Base-by-base conservation (phyloP, 495 filamentous ascomycete genomes). In the Podospora pseudocomata region DNA sequence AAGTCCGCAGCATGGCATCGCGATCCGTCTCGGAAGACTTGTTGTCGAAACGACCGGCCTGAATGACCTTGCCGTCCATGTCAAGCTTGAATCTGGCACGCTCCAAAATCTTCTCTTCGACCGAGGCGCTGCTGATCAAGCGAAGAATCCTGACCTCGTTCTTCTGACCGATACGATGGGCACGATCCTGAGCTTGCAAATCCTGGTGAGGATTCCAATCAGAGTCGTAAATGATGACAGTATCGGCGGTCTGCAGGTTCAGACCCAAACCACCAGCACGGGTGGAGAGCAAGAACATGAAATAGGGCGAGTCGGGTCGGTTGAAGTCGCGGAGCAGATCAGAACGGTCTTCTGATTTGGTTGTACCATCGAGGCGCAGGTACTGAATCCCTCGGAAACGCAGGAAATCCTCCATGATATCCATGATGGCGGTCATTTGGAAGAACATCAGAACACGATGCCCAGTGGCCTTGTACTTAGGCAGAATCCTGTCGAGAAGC, bases 341-440 rank as follows among this genome's bases (percentile, higher is more conserved):
- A 1, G 96, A 97, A 66, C 95, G 92, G 76, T 99, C 95, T 75
- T 99, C 95, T 0, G 95, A 92, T 77, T 99, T 99, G 20, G 95
- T 99, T 4, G 93, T 92, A 78, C 95, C 95, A 73, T 99, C 95
- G 59, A 99, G 85, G 68, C 95, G 93, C 57, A 99, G 85, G 76
- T 97, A 99, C 65, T 88, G 80, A 70, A 96, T 83, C 30, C 88
- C 89, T 59, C 92, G 87, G 67, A 91, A 88, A 4, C 95, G 91
- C 64, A 99, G 83, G 79, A 95, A 99, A 79, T 99, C 95, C 73
- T 99, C 95, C 96, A 99, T 98, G 77, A 99, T 99, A 78, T 99
- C 97, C 95, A 99, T 99, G 75, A 99, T 99, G 55, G 96, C 92
- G 2, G 95, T 99, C 95, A 99, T 99, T 79, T 99, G 95, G 86